Conservation (phyloP, 352 stramenopile species). For the Globisporangium emineosum region DNA sequence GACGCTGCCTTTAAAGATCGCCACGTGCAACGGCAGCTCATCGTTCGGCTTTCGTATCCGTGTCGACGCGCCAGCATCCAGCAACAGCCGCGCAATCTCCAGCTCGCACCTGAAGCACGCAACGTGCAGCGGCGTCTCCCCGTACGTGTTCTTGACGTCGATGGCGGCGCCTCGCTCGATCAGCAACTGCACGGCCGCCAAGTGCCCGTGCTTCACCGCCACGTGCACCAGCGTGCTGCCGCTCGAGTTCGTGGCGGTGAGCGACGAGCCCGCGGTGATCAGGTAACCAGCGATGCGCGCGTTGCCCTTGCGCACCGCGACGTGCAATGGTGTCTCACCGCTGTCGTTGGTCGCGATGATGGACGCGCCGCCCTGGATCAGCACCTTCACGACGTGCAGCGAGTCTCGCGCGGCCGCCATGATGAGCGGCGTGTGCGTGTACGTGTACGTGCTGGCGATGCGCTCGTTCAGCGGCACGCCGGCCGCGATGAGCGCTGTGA, state of each 20-base stretch:
- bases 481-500: conserved; percentile 16
- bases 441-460: conserved; percentile 57
- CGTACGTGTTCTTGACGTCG: conserved; percentile 20
- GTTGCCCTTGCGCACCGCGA: conserved; percentile 19
- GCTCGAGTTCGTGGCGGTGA: conserved; percentile 30
- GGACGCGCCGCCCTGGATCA: conserved; percentile 36
- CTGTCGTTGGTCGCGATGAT: conserved; percentile 11
- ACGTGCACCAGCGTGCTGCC: conserved; percentile 89
- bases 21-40: conserved; percentile 21
- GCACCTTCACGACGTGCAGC: conserved; percentile 53
- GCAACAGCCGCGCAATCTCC: conserved; percentile 59
- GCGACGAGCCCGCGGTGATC: conserved; percentile 20
- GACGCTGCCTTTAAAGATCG: conserved; percentile 14
- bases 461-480: conserved; percentile 8
- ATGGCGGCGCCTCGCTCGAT: conserved; percentile 32
- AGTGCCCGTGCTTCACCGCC: conserved; percentile 82
- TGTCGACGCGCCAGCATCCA: conserved; percentile 29
- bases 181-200: conserved; percentile 67
- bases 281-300: conserved; percentile 21
- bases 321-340: conserved; percentile 14
- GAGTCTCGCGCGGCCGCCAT: conserved; percentile 80
- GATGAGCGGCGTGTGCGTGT: conserved; percentile 80
- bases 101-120: conserved; percentile 32
- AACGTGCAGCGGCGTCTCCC: conserved; percentile 20
- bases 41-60: conserved; percentile 15